These are phyloP conservation scores for Phytophthora sansomeana DNA, from an alignment of 352 stramenopile species.

Conservation along the genomic window DNA sequence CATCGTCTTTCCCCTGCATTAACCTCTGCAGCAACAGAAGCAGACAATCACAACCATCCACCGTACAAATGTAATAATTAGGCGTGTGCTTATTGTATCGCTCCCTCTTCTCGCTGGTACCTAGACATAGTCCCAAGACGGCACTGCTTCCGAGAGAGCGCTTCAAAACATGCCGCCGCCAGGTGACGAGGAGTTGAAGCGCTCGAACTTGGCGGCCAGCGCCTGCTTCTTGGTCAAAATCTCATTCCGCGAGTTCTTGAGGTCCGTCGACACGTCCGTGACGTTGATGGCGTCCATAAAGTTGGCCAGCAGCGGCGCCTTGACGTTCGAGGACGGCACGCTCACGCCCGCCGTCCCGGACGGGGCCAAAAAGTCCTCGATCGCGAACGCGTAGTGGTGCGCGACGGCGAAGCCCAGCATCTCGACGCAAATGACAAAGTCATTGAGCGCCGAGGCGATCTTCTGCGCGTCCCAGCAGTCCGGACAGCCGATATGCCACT, in stretches of 20 bases:
- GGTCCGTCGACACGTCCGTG: slow-evolving; percentile 85
- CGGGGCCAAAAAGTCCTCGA: slow-evolving; percentile 87
- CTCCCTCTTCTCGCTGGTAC: slow-evolving; percentile 14
- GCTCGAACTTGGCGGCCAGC: slow-evolving; percentile 85
- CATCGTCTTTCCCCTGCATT: not conserved
- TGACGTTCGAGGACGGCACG: slow-evolving; percentile 80
- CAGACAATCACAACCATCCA: not conserved
- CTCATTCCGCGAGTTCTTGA: slow-evolving; percentile 87
- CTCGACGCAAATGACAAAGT: slow-evolving; percentile 96
- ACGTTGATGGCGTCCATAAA: slow-evolving; percentile 93
- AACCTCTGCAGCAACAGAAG: not conserved
- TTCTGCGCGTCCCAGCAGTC: slow-evolving; percentile 87
- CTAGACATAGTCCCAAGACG: slow-evolving; percentile 2
- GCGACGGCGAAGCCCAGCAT: slow-evolving; percentile 94
- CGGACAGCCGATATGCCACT: slow-evolving; percentile 86
- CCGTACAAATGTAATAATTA: slow-evolving; percentile 44
- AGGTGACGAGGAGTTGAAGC: slow-evolving; percentile 71
- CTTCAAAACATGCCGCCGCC: slow-evolving; percentile 61
- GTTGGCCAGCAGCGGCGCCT: slow-evolving; percentile 85
- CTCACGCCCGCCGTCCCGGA: slow-evolving; percentile 34
- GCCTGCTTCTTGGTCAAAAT: slow-evolving; percentile 92
- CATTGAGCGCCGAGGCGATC: slow-evolving; percentile 91
- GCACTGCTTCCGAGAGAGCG: not conserved
- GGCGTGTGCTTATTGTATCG: slow-evolving; percentile 39
- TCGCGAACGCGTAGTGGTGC: slow-evolving; percentile 94